Conservation (phyloP, 1,139 yeast species). For the Hansenula sp. region DNA sequence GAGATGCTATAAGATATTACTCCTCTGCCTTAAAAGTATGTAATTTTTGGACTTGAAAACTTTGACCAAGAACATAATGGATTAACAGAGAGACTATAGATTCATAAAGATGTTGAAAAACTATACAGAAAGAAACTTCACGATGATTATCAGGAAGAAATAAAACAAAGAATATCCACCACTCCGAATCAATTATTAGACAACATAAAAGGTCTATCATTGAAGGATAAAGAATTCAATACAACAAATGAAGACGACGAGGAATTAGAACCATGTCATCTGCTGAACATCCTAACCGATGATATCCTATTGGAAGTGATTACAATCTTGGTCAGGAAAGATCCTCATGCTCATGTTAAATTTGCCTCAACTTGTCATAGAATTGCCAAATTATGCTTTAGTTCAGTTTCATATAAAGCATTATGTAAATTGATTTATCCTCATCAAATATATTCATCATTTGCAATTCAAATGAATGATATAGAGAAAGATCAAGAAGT, state of each 20-base stretch:
- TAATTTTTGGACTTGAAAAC: conserved; percentile 6
- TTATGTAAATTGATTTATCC: conserved; percentile 56
- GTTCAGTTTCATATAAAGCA: conserved; percentile 51
- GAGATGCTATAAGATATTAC: conserved; percentile 76
- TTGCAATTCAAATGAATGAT: conserved; percentile 29
- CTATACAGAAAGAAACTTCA: conserved; percentile 54
- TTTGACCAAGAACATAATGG: too few species aligned
- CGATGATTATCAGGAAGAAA: conserved; percentile 24
- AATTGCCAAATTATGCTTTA: conserved; percentile 60
- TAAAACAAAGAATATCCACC: conserved; percentile 15
- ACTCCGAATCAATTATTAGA: conserved; percentile 22
- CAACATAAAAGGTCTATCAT: conserved; percentile 30
- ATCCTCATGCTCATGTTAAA: conserved; percentile 67
- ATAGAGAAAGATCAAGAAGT: conserved; percentile 39
- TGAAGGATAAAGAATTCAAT: conserved; percentile 25
- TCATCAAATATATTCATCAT: conserved; percentile 48
- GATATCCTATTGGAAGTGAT: conserved; percentile 61
- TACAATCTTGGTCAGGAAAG: conserved; percentile 42
- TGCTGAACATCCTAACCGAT: conserved; percentile 55
- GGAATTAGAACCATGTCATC: conserved; percentile 45
- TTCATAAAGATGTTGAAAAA: conserved; percentile 66
- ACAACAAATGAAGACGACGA: conserved; percentile 26
- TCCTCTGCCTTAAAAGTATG: conserved; percentile 59
- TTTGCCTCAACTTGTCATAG: conserved; percentile 60
- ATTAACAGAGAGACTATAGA: conserved; percentile 14